phyloP scores from a whole-genome alignment of 495 filamentous ascomycete genomes.

The Penicillium herquei region DNA sequence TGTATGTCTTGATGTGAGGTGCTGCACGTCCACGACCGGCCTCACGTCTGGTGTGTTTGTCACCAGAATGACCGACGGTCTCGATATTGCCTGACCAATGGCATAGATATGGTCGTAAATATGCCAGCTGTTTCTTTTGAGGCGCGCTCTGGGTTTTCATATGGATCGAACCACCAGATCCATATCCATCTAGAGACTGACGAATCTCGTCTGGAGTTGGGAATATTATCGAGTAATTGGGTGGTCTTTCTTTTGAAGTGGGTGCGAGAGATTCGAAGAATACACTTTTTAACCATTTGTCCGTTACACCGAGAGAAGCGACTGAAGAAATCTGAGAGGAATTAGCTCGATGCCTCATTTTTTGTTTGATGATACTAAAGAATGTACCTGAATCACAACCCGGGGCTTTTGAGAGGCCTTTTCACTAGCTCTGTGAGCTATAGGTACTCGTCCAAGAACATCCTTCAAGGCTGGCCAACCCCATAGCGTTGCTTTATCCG shows the following conservation, averaged over 20 bases:
- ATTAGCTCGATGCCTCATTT: not conserved
- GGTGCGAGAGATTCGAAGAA: conserved; percentile 59
- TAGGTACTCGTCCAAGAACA: conserved; percentile 52
- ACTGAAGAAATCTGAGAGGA: conserved; percentile 65
- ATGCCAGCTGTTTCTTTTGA: conserved; percentile 73
- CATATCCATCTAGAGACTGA: conserved; percentile 75
- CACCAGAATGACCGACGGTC: conserved; percentile 14
- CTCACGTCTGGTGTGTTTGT: conserved; percentile 25
- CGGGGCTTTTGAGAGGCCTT: conserved; percentile 37
- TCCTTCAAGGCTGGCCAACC: conserved; percentile 72
- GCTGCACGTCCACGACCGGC: conserved; percentile 74
- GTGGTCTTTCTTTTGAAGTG: conserved; percentile 14
- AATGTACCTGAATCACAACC: conserved; percentile 62
- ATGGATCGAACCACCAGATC: conserved; percentile 77
- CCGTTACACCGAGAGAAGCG: conserved; percentile 69
- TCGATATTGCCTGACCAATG: conserved; percentile 61
- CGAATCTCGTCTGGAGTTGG: conserved; percentile 78
- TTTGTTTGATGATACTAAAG: not conserved
- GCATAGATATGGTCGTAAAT: conserved; percentile 66
- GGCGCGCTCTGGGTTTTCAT: conserved; percentile 66
- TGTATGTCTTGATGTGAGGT: conserved; percentile 90
- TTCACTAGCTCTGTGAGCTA: conserved; percentile 1
- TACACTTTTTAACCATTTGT: conserved; percentile 70
- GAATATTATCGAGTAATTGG: conserved; percentile 66
- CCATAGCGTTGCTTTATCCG: conserved; percentile 54